Evolutionary conservation across 768 basidiomycete genomes (phyloP), one percentile per base, ranked within the genome.

Genomic region (Neoboletus brunneissimus): DNA sequence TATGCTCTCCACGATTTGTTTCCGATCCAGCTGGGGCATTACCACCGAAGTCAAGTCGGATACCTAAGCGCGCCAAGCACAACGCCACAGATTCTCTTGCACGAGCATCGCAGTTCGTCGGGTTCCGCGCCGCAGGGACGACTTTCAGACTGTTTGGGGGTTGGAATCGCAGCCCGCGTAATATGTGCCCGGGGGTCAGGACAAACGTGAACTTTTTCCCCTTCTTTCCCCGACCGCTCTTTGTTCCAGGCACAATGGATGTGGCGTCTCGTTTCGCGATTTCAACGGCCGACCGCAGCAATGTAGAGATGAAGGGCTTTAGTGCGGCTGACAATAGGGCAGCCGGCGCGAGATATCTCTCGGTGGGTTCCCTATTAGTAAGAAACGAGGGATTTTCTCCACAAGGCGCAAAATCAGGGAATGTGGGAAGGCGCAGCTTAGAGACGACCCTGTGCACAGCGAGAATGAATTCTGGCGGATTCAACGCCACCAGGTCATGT

Each of bases 111-210:
- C 16, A 52, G 25, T 40, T 42, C 35, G 18, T 44, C 51, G 46
- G 34, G 41, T 32, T 37, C 43, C 55, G 62, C 6, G 52, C 32
- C 15, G 2, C 43, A 32, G 56, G 44, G 13, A 34, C 38, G 32
- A 6, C 20, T 22, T 51, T 61, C 23, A 42, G 15, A 41, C n/a
- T 47, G 45, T 53, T 53, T 38, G 55, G 29, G 20, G 48, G 6
- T 45, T 55, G 60, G 18, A 61, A 46, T 18, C 59, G 58, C 37
- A 78, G 55, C 34, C 76, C 77, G n/a, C 75, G 74, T 48, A 76
- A 50, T 42, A 79, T 52, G 55, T 79, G 77, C 32, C 71, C 63
- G 3, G 76, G 77, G 1, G 76, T 75, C 44, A 79, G 63, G 44
- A 75, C 48, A 12, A 68, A 62, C 10, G 63, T 57, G 51, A 61